Conservation (phyloP, 495 filamentous ascomycete species). For the Aspergillus carlsbadensis region DNA sequence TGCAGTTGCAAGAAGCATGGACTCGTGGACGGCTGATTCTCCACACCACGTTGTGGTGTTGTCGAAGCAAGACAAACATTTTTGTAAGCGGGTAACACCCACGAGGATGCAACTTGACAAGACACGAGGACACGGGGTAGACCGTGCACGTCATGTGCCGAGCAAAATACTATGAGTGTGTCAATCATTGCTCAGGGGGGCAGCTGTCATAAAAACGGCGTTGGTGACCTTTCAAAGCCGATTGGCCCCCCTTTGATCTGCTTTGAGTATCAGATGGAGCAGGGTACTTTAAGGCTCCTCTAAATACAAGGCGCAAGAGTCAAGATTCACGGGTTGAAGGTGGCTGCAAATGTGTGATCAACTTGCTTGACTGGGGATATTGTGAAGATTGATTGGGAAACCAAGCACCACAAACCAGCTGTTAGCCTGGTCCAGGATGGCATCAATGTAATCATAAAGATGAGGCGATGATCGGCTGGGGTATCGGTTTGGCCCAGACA, state of each 20-base stretch:
- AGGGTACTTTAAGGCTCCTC: not conserved
- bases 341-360: not conserved
- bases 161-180: not conserved
- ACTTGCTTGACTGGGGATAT: not conserved
- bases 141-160: not conserved
- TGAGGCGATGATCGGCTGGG: constrained; percentile 7
- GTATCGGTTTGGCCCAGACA: not conserved
- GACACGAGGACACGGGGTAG: not conserved
- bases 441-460: not conserved
- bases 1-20: constrained; percentile 8
- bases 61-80: not conserved
- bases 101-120: constrained; percentile 5
- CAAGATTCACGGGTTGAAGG: not conserved
- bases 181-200: constrained; percentile 1
- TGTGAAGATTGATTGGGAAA: not conserved
- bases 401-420: not conserved
- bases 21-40: constrained; percentile 8
- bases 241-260: not conserved
- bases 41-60: constrained; percentile 18
- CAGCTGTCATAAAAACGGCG: constrained; percentile 3
- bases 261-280: not conserved
- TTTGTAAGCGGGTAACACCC: not conserved
- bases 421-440: not conserved
- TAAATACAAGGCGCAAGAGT: not conserved
- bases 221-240: not conserved